Percentiles rank a stretch among this genome's conserved stretches.
These are phyloP conservation scores for Aurinia saxatilis DNA, from an alignment of 345 rosid species.

Conservation along the genomic window DNA sequence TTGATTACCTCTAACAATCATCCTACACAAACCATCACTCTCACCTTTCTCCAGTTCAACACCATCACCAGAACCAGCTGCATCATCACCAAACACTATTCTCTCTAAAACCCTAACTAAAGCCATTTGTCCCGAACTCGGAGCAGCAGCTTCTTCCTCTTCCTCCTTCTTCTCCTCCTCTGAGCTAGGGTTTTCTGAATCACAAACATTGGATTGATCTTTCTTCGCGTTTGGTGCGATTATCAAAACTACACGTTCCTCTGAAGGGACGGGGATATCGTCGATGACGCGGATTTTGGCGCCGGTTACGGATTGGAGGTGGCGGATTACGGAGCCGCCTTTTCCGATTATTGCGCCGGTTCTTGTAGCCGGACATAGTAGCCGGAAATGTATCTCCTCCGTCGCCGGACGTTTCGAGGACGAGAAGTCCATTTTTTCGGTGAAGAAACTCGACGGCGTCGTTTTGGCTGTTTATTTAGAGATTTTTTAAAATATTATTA, in stretches of 20 bases:
- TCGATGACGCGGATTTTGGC: constrained; percentile 41
- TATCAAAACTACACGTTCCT: constrained; percentile 37
- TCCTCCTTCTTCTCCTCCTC: constrained; percentile 23
- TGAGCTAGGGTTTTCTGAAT: constrained; percentile 3
- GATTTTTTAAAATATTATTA: no score
- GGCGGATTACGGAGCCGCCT: constrained; percentile 39
- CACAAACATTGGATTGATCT: neutral
- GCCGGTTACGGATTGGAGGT: constrained; percentile 34
- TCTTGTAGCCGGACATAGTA: constrained; percentile 31
- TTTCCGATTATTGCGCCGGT: constrained; percentile 40
- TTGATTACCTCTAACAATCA: constrained; percentile 45
- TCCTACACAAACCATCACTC: constrained; percentile 41
- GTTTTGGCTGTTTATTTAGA: neutral
- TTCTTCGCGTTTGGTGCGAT: constrained; percentile 14
- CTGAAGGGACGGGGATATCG: constrained; percentile 35
- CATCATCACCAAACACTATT: constrained; percentile 46
- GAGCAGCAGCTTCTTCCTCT: constrained; percentile 19
- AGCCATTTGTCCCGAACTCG: constrained; percentile 45
- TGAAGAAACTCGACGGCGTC: constrained; percentile 4
- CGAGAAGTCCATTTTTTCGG: constrained; percentile 18
- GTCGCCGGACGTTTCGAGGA: constrained; percentile 26
- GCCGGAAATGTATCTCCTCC: constrained; percentile 25
- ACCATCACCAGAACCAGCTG: constrained; percentile 18
- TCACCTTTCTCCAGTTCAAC: constrained; percentile 33
- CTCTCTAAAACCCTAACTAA: constrained; percentile 58